Evolutionary conservation across 345 rosid genomes (phyloP).

Genomic region (Brassica nigra): DNA sequence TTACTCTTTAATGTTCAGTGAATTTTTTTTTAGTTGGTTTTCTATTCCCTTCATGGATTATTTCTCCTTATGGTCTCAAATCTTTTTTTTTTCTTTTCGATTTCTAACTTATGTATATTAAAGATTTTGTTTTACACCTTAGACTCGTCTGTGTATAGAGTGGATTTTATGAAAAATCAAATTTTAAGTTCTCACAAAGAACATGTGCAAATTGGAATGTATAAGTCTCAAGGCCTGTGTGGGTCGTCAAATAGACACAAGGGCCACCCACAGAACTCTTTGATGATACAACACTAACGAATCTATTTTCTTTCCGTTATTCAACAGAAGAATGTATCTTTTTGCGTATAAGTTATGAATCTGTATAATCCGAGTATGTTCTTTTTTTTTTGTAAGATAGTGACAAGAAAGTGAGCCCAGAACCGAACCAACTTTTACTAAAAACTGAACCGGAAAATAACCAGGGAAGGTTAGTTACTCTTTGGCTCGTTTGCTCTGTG

Average conservation of each 20-base stretch:
- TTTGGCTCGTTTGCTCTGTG: constrained; percentile 78
- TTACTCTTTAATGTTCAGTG: background rate
- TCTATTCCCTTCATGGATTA: background rate
- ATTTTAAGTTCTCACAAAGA: too few relatives aligned
- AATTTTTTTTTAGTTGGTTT: background rate
- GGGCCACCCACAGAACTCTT: constrained; percentile 4
- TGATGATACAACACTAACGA: background rate
- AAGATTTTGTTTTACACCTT: background rate
- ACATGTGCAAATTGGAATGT: too few relatives aligned
- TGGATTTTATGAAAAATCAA: too few relatives aligned
- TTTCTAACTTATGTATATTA: background rate
- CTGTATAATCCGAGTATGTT: constrained; percentile 27
- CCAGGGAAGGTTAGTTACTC: constrained; percentile 50
- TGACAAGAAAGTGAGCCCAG: constrained; percentile 1
- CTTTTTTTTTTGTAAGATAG: constrained; percentile 13
- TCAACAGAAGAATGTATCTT: constrained; percentile 30
- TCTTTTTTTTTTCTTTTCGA: background rate
- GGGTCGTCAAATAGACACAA: background rate
- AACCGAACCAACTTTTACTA: constrained; percentile 19
- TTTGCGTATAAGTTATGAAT: constrained; percentile 32
- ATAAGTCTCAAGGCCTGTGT: too few relatives aligned
- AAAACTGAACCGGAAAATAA: constrained; percentile 5
- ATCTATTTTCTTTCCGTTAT: constrained; percentile 14
- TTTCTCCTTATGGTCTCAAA: background rate
- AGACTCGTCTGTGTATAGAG: background rate